A percentile compares a stretch with the other conserved stretches of the same genome.
Evolutionary conservation across 306 rosid genomes (phyloP).

Genomic region (Fragaria vesca): DNA sequence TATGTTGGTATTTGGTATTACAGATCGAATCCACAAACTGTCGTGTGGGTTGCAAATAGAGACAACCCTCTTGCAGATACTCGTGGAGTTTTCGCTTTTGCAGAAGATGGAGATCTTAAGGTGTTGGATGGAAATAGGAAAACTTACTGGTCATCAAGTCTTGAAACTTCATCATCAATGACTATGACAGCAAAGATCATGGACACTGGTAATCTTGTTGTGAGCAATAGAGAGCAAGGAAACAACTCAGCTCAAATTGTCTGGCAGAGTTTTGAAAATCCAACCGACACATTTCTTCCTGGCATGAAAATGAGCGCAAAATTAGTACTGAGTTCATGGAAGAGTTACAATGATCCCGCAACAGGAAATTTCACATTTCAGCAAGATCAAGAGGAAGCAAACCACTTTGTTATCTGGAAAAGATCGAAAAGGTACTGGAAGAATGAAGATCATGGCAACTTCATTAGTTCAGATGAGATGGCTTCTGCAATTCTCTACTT

Average conservation of each 20-base stretch:
- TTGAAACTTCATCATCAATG: conserved; percentile 34
- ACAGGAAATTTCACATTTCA: conserved; percentile 71
- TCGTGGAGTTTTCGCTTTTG: conserved; percentile 47
- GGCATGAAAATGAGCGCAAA: conserved; percentile 64
- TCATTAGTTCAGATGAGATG: conserved; percentile 54
- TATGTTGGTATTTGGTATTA: conserved; percentile 78
- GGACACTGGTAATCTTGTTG: conserved; percentile 65
- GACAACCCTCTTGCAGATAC: conserved; percentile 52
- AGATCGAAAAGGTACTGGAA: conserved; percentile 76
- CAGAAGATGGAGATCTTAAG: conserved; percentile 64
- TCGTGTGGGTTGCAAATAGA: conserved; percentile 81
- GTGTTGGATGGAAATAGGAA: conserved; percentile 43
- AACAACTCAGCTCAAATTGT: conserved; percentile 28
- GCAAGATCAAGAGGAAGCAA: conserved; percentile 51
- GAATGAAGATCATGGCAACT: conserved; percentile 54
- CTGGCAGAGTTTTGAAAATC: conserved; percentile 73
- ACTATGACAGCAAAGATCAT: conserved; percentile 39
- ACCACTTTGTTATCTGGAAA: conserved; percentile 59
- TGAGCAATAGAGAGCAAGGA: conserved; percentile 39
- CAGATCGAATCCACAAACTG: conserved; percentile 43
- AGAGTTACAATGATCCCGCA: conserved; percentile 53
- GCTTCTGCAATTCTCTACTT: conserved; percentile 60
- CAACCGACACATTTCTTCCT: conserved; percentile 80
- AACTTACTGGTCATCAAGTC: conserved; percentile 50
- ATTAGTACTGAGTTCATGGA: conserved; percentile 65